Evolutionary conservation across 257 asterid genomes (phyloP), one percentile per base, ranked within the genome.

Genomic region (Avicennia marina): DNA sequence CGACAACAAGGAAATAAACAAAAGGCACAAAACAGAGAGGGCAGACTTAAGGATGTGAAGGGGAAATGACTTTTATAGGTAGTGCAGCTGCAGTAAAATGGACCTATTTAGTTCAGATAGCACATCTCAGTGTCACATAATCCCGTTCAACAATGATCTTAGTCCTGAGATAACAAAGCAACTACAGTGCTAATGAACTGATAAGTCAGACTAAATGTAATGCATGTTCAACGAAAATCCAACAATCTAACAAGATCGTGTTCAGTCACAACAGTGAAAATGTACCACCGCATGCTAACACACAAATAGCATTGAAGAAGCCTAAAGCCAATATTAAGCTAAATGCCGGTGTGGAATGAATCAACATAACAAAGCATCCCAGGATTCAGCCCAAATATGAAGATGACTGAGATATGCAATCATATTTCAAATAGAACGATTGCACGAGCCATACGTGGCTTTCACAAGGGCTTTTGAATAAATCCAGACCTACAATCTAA

Each of bases 351-450:
- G 49, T 12, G 39, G 62, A 26, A 38, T 25, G 19, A 47, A 53
- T 19, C 29, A n/a, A 15, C 7, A 12, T n/a, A 27, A 27, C 2
- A 48, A 24, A 18, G 31, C 16, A 43, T 61, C 67, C 27, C 18
- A 34, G 56, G 49, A 16, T 53, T 24, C 18, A 2, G 48, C 20
- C 12, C 39, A 20, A 36, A 65, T 7, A 16, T 55, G 9, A 43
- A 34, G 55, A 42, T 2, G 45, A 62, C 44, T 4, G 20, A 59
- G 15, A 61, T 11, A 57, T 62, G 56, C 74, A 44, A 69, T 50
- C 74, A 58, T 26, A 64, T 46, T 52, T 53, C 63, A 78, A 62
- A 75, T 50, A 46, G 29, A 33, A 60, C 38, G 68, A 68, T 58
- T 34, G 69, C 66, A 41, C 18, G 4, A 15, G 33, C 39, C 24